Conservation (phyloP, 352 stramenopile genomes). For the Phytophthora cryptogea region DNA sequence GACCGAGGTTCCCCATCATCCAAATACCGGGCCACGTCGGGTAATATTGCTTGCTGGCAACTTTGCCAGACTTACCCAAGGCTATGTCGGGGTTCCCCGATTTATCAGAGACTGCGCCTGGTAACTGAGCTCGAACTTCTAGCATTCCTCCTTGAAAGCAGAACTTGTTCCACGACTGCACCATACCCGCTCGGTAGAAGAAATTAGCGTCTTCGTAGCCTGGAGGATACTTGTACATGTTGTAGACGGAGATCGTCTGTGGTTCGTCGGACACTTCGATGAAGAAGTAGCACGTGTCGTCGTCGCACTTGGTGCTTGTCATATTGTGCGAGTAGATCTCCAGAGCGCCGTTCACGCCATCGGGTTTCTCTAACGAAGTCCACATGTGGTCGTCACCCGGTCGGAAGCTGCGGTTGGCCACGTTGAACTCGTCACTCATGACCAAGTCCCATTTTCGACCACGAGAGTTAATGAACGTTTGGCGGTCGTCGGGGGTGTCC, state of each 20-base stretch:
- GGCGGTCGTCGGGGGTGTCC: slow-evolving; percentile 43
- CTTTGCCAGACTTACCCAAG: slow-evolving; percentile 33
- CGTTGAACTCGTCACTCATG: slow-evolving; percentile 96
- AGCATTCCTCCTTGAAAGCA: slow-evolving; percentile 93
- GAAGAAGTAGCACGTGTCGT: slow-evolving; percentile 62
- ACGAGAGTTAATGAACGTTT: slow-evolving; percentile 45
- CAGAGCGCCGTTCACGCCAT: slow-evolving; percentile 91
- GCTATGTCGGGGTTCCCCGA: slow-evolving; percentile 55
- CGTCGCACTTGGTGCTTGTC: slow-evolving; percentile 58
- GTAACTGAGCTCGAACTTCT: slow-evolving; percentile 89
- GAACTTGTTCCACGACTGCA: slow-evolving; percentile 94
- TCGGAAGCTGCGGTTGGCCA: slow-evolving; percentile 80
- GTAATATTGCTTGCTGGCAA: slow-evolving; percentile 66
- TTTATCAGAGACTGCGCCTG: slow-evolving; percentile 67
- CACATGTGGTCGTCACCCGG: slow-evolving; percentile 93
- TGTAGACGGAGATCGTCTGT: slow-evolving; percentile 54
- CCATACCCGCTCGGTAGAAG: slow-evolving; percentile 71
- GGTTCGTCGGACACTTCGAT: slow-evolving; percentile 58
- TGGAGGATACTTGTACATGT: slow-evolving; percentile 56
- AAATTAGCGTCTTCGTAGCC: slow-evolving; percentile 52
- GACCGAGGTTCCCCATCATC: slow-evolving; percentile 93
- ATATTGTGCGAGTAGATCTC: slow-evolving; percentile 94
- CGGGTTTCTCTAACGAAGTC: slow-evolving; percentile 94
- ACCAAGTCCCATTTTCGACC: slow-evolving; percentile 67
- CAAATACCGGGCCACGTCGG: slow-evolving; percentile 93